Conservation (phyloP, 768 basidiomycete species). For the Holtermannia corniformis region DNA sequence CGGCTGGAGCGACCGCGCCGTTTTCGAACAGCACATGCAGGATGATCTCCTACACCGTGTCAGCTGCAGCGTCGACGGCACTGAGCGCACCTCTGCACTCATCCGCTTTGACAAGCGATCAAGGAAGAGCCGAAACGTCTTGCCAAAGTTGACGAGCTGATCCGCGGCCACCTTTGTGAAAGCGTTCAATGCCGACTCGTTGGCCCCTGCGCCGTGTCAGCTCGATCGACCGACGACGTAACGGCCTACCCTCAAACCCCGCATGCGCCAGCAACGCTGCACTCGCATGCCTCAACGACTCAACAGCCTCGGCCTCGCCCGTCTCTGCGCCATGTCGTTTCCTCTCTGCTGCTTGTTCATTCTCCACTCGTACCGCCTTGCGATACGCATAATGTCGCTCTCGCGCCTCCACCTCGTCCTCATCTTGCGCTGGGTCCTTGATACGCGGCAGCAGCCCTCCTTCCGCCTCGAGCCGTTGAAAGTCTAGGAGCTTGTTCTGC, state of each 20-base stretch:
- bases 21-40: conserved; percentile 84
- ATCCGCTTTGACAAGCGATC: conserved; percentile 74
- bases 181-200: conserved; percentile 66
- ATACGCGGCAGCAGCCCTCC: conserved; percentile 20
- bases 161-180: conserved; percentile 66
- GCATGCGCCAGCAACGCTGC: conserved; percentile 63
- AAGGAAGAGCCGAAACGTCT: conserved; percentile 67
- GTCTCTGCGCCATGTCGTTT: conserved; percentile 23
- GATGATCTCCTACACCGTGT: conserved; percentile 67
- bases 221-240: not conserved
- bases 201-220: conserved; percentile 50
- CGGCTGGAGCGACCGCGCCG: conserved; percentile 64
- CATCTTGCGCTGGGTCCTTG: conserved; percentile 50
- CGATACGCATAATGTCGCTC: conserved; percentile 10
- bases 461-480: conserved; percentile 24
- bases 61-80: not conserved
- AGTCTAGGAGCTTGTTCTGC: conserved; percentile 24
- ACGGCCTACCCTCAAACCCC: conserved; percentile 74
- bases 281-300: conserved; percentile 22
- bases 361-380: conserved; percentile 10
- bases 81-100: conserved; percentile 63
- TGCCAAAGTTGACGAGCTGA: conserved; percentile 74
- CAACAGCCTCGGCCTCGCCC: conserved; percentile 25
- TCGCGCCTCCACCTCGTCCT: conserved; percentile 62
- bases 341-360: conserved; percentile 11